Base-by-base conservation (phyloP, 2,329 filamentous ascomycete genomes). In the Ophiostoma sp. region DNA sequence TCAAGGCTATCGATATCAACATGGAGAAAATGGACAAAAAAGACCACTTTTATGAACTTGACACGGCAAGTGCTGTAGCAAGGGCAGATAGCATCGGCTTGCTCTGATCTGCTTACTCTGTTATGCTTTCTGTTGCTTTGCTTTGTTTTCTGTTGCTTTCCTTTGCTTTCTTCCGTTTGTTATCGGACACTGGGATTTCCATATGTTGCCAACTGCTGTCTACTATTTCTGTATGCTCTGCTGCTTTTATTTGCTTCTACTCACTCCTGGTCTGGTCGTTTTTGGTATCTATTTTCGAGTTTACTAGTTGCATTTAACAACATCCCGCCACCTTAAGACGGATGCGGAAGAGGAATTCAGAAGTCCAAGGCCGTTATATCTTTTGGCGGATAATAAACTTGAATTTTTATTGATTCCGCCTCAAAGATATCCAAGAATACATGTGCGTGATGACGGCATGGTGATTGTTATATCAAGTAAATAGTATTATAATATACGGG, bases 61-160 rank as follows among this genome's bases (percentile, higher is more conserved):
- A 62, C 23, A 33, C 27, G 57, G 57, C 57, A 33, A 62, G 57
- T 62, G 57, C 57, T 62, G 27, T 62, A 62, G 27, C 57, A 27
- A 62, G 57, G 57, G 15, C 27, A 54, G 52, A 54, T n/a, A 23
- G n/a, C 17, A 23, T 33, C 27, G 33, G 15, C 52, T 27, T 27
- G 52, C 52, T 27, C n/a, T 57, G 23, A 6, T 33, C 13, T 33
- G 57, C 23, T 62, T 64, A 17, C 35, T 20, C 11, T 57, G 52
- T 8, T 27, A 5, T 27, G 10, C 15, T 33, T 10, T 62, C 1
- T 57, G 8, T 33, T 62, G 4, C 33, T 62, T 5, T 54, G 20
- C 48, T 54, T 23, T 23, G 4, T 31, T 60, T 6, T 62, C 8
- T 57, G 10, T 41, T 41, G 11, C 17, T 62, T 17, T 35, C 23